phyloP scores from a whole-genome alignment of 768 basidiomycete species.

The Cyathus striatus region DNA sequence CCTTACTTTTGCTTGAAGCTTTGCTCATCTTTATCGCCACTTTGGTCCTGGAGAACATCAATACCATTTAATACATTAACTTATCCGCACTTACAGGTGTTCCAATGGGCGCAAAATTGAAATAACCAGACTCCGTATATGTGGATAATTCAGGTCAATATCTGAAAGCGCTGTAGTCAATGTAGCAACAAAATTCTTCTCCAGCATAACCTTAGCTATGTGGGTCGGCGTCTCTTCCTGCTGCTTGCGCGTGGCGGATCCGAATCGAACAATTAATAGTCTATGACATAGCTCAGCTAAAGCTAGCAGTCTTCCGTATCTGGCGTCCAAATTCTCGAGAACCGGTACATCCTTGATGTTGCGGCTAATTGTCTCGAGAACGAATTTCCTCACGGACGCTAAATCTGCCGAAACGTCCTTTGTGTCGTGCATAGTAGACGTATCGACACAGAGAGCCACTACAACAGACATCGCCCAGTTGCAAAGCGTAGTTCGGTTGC shows the following conservation, averaged over 20 bases:
- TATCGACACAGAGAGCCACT: constrained; percentile 91
- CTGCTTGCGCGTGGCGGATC: constrained; percentile 47
- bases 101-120: constrained; percentile 88
- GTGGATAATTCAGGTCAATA: constrained; percentile 93
- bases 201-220: constrained; percentile 95
- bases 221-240: constrained; percentile 82
- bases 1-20: constrained; percentile 62
- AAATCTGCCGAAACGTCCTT: constrained; percentile 80
- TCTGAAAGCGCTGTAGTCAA: constrained; percentile 87
- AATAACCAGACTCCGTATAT: constrained; percentile 80
- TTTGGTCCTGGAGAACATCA: constrained; percentile 61
- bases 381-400: constrained; percentile 85
- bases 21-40: constrained; percentile 98
- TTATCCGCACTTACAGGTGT: constrained; percentile 57
- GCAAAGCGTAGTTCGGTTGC: constrained; percentile 58
- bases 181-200: constrained; percentile 91
- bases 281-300: constrained; percentile 85
- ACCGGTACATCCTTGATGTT: constrained; percentile 75
- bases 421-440: constrained; percentile 51
- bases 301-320: constrained; percentile 86
- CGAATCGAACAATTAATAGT: constrained; percentile 76
- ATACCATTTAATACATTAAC: constrained; percentile 3
- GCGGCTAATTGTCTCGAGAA: constrained; percentile 84
- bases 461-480: constrained; percentile 89
- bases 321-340: constrained; percentile 58